Evolutionary conservation across 257 asterid genomes (phyloP).

Genomic region (Thymus quinquecostatus): DNA sequence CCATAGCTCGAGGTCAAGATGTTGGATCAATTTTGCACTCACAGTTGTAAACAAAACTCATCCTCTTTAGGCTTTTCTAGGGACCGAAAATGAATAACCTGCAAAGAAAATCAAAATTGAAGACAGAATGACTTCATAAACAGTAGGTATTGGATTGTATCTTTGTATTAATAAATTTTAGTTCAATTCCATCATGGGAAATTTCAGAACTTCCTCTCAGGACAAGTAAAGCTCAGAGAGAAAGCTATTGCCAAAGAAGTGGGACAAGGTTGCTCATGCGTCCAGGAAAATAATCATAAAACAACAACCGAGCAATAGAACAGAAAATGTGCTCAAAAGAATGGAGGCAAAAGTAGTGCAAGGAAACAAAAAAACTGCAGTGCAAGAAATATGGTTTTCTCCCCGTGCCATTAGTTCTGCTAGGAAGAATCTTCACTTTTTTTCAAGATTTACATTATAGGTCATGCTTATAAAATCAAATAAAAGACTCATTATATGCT

Average conservation of each 20-base stretch:
- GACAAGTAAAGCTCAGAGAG: neutral
- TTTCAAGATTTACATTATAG: neutral
- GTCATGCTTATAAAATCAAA: neutral
- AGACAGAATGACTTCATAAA: slow-evolving; percentile 20
- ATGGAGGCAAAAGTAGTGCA: slow-evolving; percentile 13
- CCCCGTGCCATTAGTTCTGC: neutral
- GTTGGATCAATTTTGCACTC: slow-evolving; percentile 34
- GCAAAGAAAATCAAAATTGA: slow-evolving; percentile 28
- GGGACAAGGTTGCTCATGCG: slow-evolving; percentile 1
- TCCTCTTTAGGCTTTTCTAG: slow-evolving; percentile 66
- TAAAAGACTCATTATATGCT: no score
- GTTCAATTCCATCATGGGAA: neutral
- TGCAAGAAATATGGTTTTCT: neutral
- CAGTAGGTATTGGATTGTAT: neutral
- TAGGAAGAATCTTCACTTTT: slow-evolving; percentile 5
- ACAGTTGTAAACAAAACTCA: slow-evolving; percentile 58
- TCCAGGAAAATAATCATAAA: slow-evolving; percentile 11
- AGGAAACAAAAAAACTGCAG: neutral
- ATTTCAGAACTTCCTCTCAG: slow-evolving; percentile 8
- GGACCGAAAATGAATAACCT: slow-evolving; percentile 65
- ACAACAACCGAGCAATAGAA: slow-evolving; percentile 9
- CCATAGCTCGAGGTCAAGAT: slow-evolving; percentile 15
- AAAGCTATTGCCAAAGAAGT: slow-evolving; percentile 13
- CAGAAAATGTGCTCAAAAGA: slow-evolving; percentile 7
- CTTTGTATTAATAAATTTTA: neutral